Percentiles rank a stretch among this genome's conserved stretches.
Conservation (phyloP, 2,329 filamentous ascomycete species). For the Aspergillus oerlinghausenensis region DNA sequence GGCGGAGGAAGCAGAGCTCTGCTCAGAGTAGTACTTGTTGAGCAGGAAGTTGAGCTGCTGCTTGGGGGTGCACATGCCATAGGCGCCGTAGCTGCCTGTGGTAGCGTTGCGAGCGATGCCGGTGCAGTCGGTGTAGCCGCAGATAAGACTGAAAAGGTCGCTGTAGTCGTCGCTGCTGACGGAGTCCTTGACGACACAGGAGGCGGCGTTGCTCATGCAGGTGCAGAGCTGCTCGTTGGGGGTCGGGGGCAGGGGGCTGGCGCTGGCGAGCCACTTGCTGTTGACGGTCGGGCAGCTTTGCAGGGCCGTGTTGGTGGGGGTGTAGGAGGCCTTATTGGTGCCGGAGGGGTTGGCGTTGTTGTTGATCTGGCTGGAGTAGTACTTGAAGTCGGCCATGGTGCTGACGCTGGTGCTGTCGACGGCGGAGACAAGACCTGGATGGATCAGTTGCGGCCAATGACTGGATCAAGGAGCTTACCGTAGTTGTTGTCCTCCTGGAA, state of each 20-base stretch:
- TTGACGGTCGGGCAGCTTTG: slow-evolving; percentile 64
- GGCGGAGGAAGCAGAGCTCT: slow-evolving; percentile 31
- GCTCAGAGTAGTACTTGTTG: slow-evolving; percentile 29
- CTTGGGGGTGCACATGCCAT: slow-evolving; percentile 38
- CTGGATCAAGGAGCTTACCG: slow-evolving; percentile 46
- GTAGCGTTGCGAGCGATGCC: slow-evolving; percentile 38
- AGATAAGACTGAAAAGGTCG: slow-evolving; percentile 59
- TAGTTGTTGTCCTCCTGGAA: slow-evolving; percentile 86
- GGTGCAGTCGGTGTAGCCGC: slow-evolving; percentile 35
- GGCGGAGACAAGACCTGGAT: slow-evolving; percentile 41
- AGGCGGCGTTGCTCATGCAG: slow-evolving; percentile 73
- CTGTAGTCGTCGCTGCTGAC: slow-evolving; percentile 57
- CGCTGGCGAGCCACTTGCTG: slow-evolving; percentile 62
- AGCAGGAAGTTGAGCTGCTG: slow-evolving; percentile 44
- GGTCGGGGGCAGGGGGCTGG: slow-evolving; percentile 66
- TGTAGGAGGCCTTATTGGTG: slow-evolving; percentile 64
- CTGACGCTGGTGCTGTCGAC: slow-evolving; percentile 60
- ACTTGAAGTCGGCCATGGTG: slow-evolving; percentile 68
- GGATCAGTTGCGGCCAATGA: slow-evolving; percentile 1
- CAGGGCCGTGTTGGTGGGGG: slow-evolving; percentile 62
- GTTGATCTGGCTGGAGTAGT: slow-evolving; percentile 61
- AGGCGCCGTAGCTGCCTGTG: slow-evolving; percentile 41
- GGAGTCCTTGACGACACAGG: slow-evolving; percentile 60
- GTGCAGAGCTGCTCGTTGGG: slow-evolving; percentile 73
- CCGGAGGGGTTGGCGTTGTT: slow-evolving; percentile 60